Base-by-base conservation (phyloP, 2,329 filamentous ascomycete species). In the Verruconis gallopava region DNA sequence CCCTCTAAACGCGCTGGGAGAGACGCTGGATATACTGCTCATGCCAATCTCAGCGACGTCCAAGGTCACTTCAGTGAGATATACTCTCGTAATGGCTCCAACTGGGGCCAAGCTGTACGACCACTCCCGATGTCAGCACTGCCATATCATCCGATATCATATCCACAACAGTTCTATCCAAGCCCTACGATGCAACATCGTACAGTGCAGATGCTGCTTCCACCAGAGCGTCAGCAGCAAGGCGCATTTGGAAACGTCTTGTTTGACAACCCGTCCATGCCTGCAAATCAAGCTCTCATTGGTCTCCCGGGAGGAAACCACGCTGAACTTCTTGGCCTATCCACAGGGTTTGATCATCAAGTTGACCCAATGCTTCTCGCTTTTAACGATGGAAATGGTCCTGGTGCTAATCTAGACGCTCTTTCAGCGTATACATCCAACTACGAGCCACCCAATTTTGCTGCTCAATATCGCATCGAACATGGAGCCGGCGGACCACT, bases 11-110 rank as follows among this genome's bases (percentile, higher is more conserved):
- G 55, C 14, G 47, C 53, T 11, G 52, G 56, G 11, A 49, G 50
- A 25, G 47, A 48, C 12, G 36, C 55, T 37, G 52, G 52, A 36
- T 58, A 56, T 25, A 46, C 54, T 15, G 41, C 41, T 4, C 41
- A 35, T 5, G 41, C 41, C n/a, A 43, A 43, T 37, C 34, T 38
- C 18, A 18, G 33, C 11, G 19, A 46, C 18, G 35, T 32, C 3
- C 30, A 32, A 15, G 21, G 15, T 18, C 20, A 45, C 28, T 36
- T 41, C 15, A 15, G 17, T 14, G 14, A 5, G 2, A n/a, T 21
- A 5, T 18, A 44, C 21, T 32, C 15, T 9, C 28, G 25, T 19
- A 22, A 37, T 21, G 32, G 20, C 14, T 46, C 44, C n/a, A 17
- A 17, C 30, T 46, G 44, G 44, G 36, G 46, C 19, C 15, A 43